phyloP scores from a whole-genome alignment of 225 moss, liverwort and hornwort genomes.

The Bryum argenteum region DNA sequence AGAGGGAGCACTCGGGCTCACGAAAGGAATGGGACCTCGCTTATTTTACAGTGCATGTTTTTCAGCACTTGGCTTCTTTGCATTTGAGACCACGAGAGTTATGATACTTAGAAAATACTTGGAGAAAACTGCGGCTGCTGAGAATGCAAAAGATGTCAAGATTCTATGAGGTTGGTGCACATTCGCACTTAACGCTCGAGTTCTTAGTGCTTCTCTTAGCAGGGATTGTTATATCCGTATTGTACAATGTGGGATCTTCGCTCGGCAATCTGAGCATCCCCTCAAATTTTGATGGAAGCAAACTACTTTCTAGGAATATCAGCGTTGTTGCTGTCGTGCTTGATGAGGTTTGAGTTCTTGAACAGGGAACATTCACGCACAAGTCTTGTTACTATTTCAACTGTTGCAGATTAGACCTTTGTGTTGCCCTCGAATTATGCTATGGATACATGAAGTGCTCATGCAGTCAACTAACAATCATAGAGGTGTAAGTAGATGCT shows the following conservation, averaged over 20 bases:
- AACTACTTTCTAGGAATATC: slow-evolving; percentile 19
- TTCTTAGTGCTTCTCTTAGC: slow-evolving; percentile 25
- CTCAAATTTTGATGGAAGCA: slow-evolving; percentile 31
- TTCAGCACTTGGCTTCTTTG: slow-evolving; percentile 76
- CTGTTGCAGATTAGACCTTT: not conserved
- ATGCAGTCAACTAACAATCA: not conserved
- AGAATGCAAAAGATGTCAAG: slow-evolving; percentile 24
- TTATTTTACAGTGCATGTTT: slow-evolving; percentile 78
- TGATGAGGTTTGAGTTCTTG: slow-evolving; percentile 29
- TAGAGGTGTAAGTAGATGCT: too few relatives aligned
- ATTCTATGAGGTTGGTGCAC: slow-evolving; percentile 38
- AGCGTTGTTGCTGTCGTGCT: slow-evolving; percentile 17
- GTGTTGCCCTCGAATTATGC: slow-evolving; percentile 1
- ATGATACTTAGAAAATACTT: slow-evolving; percentile 64
- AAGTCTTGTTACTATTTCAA: not conserved
- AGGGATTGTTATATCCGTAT: slow-evolving; percentile 20
- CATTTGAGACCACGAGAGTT: slow-evolving; percentile 68
- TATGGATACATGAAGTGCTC: not conserved
- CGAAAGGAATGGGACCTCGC: slow-evolving; percentile 68
- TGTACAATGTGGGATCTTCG: slow-evolving; percentile 21
- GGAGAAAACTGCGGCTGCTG: slow-evolving; percentile 41
- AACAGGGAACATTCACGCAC: not conserved
- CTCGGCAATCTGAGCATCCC: slow-evolving; percentile 31
- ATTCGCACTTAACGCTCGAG: slow-evolving; percentile 36
- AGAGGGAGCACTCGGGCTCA: slow-evolving; percentile 64